phyloP scores from a whole-genome alignment of 331 rosid genomes.

The Malus hybrid region DNA sequence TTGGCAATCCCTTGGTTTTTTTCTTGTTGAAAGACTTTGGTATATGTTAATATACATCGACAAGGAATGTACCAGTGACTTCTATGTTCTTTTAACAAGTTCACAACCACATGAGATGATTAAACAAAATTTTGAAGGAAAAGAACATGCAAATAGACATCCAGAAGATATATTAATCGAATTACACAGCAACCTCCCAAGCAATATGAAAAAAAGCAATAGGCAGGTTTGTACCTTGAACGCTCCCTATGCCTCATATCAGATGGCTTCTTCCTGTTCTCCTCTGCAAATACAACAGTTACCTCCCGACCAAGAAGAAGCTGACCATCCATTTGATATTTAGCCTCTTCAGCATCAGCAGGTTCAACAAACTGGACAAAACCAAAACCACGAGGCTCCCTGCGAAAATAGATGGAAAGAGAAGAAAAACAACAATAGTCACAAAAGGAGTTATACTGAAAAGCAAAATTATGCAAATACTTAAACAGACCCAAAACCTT shows the following conservation, averaged over 20 bases:
- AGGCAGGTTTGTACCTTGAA: constrained; percentile 26
- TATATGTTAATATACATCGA: not conserved
- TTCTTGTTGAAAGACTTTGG: not conserved
- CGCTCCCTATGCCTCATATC: constrained; percentile 90
- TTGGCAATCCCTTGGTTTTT: not conserved
- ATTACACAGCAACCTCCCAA: not conserved
- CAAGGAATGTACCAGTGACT: not conserved
- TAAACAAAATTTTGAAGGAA: not conserved
- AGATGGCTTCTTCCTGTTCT: constrained; percentile 90
- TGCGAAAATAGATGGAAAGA: constrained; percentile 17
- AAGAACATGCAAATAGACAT: not conserved
- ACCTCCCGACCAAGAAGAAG: constrained; percentile 87
- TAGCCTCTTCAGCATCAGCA: constrained; percentile 93
- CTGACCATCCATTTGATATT: constrained; percentile 93
- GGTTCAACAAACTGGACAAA: constrained; percentile 91
- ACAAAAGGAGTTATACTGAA: not conserved
- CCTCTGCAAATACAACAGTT: constrained; percentile 98
- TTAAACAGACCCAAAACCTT: constrained; percentile 30
- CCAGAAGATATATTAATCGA: not conserved
- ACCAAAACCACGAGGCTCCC: constrained; percentile 96
- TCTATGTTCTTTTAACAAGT: too few relatives aligned
- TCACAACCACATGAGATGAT: not conserved
- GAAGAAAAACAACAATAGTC: constrained; percentile 13
- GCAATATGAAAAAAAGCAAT: not conserved
- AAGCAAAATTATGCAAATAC: constrained; percentile 11